Base-by-base conservation (phyloP, 768 basidiomycete species). In the Mycena kentingensis region DNA sequence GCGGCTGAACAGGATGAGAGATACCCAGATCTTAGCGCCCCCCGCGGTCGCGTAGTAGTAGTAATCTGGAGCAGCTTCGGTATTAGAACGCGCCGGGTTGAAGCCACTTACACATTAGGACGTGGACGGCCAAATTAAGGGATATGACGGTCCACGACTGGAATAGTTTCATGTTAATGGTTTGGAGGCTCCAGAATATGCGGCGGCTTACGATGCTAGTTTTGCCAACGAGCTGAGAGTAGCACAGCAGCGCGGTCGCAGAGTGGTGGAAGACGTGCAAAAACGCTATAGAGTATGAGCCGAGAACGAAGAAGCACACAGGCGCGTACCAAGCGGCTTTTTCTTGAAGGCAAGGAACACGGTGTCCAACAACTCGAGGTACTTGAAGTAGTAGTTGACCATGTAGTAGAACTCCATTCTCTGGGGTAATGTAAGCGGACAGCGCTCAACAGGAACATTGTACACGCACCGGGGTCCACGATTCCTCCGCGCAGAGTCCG, bases 261-360 rank as follows among this genome's bases (percentile, higher is more conserved):
- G 97, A 93, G 77, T 99, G 97, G 71, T 98, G 97, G 79, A 97
- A 98, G 58, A 99, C 96, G 71, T 98, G 97, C 55, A 99, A 76
- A 76, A 99, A 98, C 62, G 92, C 94, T 95, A n/a, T n/a, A 61
- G 35, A 36, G 46, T 16, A 55, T 8, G 26, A 51, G 50, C 63
- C 48, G 26, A 57, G 38, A 27, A 51, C 12, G 32, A 43, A 31
- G 29, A 35, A 49, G 34, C 25, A 37, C 19, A 51, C 25, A 19
- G 5, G 39, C 21, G 72, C 85, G 55, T 65, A 95, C 94, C 90
- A 44, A 99, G 79, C 15, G 93, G 93, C 73, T 98, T 98, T 81
- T 98, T 99, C 84, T 98, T 99, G 63, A 98, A 75, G 10, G 90
- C 91, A 60, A 99, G 84, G 81, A 98, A 99, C 60, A 98, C 82